Evolutionary conservation across 345 rosid species (phyloP).

Genomic region (Salix brachista): DNA sequence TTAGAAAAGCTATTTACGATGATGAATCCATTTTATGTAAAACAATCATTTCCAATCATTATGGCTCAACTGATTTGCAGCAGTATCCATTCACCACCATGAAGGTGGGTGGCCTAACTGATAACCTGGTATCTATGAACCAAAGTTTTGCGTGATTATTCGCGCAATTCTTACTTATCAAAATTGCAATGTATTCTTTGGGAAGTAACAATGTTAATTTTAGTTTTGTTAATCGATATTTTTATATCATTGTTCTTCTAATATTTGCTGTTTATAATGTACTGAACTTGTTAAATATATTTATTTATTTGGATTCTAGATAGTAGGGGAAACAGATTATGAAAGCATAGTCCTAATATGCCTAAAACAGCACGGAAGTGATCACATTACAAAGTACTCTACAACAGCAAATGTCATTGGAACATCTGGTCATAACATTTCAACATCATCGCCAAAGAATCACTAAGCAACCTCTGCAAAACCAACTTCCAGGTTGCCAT

Average conservation of each 20-base stretch:
- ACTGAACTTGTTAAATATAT: not conserved
- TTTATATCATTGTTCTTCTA: not conserved
- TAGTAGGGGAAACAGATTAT: not conserved
- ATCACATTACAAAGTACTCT: not conserved
- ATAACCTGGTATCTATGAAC: too few relatives aligned
- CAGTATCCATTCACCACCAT: too few relatives aligned
- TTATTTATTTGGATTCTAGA: not conserved
- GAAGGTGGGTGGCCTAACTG: too few relatives aligned
- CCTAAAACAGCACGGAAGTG: not conserved
- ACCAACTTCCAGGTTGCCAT: conserved; percentile 51
- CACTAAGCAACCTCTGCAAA: conserved; percentile 58
- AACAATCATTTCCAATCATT: too few relatives aligned
- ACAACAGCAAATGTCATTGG: not conserved
- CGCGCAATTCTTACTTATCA: too few relatives aligned
- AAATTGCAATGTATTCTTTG: too few relatives aligned
- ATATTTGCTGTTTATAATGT: not conserved
- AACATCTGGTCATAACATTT: not conserved
- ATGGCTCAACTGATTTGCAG: too few relatives aligned
- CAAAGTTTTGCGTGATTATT: too few relatives aligned
- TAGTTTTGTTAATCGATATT: too few relatives aligned
- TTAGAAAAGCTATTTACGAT: too few relatives aligned
- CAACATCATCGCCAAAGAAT: not conserved
- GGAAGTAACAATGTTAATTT: too few relatives aligned
- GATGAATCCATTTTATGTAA: too few relatives aligned
- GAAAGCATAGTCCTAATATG: not conserved